A percentile compares a stretch with the other conserved stretches of the same genome.
phyloP scores from a whole-genome alignment of 306 rosid species.

The Pueraria montana region DNA sequence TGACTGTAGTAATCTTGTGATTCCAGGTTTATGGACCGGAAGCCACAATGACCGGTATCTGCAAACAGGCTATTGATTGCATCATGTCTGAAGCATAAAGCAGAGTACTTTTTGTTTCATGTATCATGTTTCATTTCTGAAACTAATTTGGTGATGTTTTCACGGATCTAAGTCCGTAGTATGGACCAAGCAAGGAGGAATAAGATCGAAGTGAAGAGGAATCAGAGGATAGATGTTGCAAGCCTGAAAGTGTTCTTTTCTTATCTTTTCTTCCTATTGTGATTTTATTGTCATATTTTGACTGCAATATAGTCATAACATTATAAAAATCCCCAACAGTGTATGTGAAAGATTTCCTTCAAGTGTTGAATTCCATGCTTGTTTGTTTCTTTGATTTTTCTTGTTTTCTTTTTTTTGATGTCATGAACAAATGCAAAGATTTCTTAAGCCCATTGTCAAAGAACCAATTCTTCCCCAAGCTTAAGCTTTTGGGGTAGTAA shows the following conservation, averaged over 20 bases:
- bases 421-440: background rate
- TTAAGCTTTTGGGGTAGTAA: too few relatives aligned
- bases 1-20: constrained; percentile 31
- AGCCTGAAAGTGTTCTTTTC: constrained; percentile 21
- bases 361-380: too few relatives aligned
- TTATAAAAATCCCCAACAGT: too few relatives aligned
- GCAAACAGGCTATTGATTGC: constrained; percentile 91
- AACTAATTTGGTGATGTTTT: too few relatives aligned
- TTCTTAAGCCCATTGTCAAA: background rate
- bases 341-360: too few relatives aligned
- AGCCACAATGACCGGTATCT: constrained; percentile 89
- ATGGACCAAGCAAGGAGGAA: constrained; percentile 1
- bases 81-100: constrained; percentile 61
- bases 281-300: constrained; percentile 34
- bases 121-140: too few relatives aligned
- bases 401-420: background rate
- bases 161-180: too few relatives aligned
- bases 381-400: background rate
- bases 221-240: background rate
- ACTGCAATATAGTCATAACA: background rate
- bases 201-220: constrained; percentile 9
- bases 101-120: background rate
- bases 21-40: constrained; percentile 89
- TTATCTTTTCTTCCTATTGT: background rate
- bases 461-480: too few relatives aligned